Base-by-base conservation (phyloP, 2,329 filamentous ascomycete genomes). In the Aspergillus caelatus region DNA sequence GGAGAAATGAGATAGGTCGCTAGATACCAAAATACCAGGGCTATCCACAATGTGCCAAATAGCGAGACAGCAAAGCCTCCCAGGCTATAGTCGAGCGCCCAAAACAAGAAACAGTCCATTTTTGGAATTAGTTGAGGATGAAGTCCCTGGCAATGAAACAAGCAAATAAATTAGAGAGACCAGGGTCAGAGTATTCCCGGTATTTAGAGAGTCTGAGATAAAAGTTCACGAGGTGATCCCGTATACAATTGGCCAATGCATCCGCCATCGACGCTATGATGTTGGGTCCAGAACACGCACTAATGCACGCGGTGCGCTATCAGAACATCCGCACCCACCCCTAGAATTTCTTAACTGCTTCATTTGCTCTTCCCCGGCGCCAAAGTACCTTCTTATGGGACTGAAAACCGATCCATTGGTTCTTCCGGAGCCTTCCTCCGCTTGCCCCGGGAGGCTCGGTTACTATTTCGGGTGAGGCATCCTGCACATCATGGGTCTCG, bases 1-100 rank as follows among this genome's bases (percentile, higher is more conserved):
- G 69, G 68, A 1, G 67, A 70, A 43, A 59, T 34, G 11, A 68
- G 54, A 62, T 70, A 71, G 8, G 65, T 52, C 21, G 34, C 57
- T 43, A 69, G 58, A 57, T 62, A 70, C 67, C 68, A 71, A n/a
- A 61, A n/a, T 8, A 55, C 30, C 1, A 70, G 32, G 46, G 36
- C 50, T 12, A 41, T 39, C 57, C 32, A 57, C 30, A 58, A 48
- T 50, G 53, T 46, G 32, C 57, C 59, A 36, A 59, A 26, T 14
- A 57, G 36, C 32, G 11, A 50, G 45, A 57, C 30, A 9, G 30
- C 26, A 7, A 36, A 28, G 16, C 34, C 34, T 36, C 21, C 10
- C 21, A n/a, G 16, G 52, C 32, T 39, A 39, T 23, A 16, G n/a
- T 55, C 32, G 12, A 30, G 52, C n/a, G 32, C 32, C 26, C 16